These are phyloP conservation scores for Trichocladium antarcticum DNA, from an alignment of 495 filamentous ascomycete species.

Conservation along the genomic window DNA sequence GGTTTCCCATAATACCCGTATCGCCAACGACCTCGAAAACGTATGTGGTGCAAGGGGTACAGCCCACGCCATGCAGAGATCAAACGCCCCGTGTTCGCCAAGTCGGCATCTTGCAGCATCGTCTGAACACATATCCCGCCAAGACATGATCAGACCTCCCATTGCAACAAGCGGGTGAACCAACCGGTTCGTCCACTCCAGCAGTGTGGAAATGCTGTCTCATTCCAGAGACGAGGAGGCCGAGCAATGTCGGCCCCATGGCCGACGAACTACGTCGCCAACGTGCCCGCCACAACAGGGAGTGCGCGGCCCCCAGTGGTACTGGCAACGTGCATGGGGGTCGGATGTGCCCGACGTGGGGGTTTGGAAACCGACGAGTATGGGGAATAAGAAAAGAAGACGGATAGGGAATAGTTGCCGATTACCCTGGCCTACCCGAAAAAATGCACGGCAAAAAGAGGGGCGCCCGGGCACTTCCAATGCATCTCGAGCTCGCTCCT, in stretches of 20 bases:
- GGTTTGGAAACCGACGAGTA: neutral
- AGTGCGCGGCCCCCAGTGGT: neutral
- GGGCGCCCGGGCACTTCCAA: no score
- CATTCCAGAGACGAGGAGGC: neutral
- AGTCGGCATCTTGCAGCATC: constrained; percentile 15
- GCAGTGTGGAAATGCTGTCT: neutral
- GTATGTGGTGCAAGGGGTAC: neutral
- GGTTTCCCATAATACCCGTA: neutral
- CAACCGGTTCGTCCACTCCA: neutral
- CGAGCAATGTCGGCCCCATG: neutral
- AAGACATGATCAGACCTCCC: no score
- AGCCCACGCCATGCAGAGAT: constrained; percentile 1
- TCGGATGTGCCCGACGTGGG: neutral
- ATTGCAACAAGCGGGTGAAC: neutral
- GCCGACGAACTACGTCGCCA: neutral
- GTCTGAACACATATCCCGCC: neutral
- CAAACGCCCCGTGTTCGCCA: constrained; percentile 5
- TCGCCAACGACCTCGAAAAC: neutral
- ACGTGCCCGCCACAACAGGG: neutral
- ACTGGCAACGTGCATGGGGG: neutral
- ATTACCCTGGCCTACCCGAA: no score
- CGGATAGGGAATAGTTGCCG: no score
- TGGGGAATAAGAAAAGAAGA: no score
- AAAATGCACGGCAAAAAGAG: no score
- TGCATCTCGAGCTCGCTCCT: no score